A percentile compares a stretch with the other conserved stretches of the same genome.
These are phyloP conservation scores for Henckelia pumila DNA, from an alignment of 257 asterid genomes.

Conservation along the genomic window DNA sequence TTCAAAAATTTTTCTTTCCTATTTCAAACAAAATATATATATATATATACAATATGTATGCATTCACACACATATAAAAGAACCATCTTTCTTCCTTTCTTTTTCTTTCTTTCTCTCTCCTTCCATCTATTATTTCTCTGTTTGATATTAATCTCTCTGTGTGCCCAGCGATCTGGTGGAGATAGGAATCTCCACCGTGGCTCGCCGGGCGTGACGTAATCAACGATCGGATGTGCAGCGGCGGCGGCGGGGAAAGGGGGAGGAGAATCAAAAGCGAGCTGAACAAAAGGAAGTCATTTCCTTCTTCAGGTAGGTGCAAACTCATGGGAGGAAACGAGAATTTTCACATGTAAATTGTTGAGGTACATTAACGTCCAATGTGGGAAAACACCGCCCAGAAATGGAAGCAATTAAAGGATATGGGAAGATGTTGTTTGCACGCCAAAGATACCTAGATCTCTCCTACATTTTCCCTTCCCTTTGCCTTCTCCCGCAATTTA, in stretches of 20 bases:
- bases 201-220: background rate
- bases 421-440: too few relatives aligned
- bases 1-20: too few relatives aligned
- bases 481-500: conserved; percentile 84
- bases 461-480: conserved; percentile 34
- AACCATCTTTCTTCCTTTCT: too few relatives aligned
- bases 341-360: too few relatives aligned
- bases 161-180: background rate
- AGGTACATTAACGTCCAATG: too few relatives aligned
- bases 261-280: background rate
- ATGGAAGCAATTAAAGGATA: background rate
- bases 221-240: background rate
- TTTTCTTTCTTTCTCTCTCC: too few relatives aligned
- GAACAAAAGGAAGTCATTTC: background rate
- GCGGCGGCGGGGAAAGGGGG: background rate
- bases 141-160: background rate
- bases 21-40: too few relatives aligned
- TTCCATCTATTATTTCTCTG: background rate
- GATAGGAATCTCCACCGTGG: background rate
- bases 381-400: background rate
- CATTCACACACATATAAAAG: too few relatives aligned
- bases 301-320: background rate
- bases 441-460: too few relatives aligned
- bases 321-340: background rate
- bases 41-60: too few relatives aligned